These are phyloP conservation scores for Cercophora newfieldiana DNA, from an alignment of 495 filamentous ascomycete genomes.

Conservation along the genomic window DNA sequence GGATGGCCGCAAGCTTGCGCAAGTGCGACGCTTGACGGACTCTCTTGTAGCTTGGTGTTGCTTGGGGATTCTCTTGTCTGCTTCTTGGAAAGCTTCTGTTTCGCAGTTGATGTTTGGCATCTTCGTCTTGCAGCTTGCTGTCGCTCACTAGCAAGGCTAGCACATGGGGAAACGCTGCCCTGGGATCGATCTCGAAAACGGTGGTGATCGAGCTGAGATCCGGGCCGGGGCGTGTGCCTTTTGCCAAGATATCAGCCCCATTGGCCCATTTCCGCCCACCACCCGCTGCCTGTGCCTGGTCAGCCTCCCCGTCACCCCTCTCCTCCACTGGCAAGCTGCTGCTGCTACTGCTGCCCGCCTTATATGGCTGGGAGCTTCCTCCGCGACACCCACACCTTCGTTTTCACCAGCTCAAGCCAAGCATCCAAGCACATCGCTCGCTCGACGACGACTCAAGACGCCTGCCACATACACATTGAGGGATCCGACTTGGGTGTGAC, in stretches of 20 bases:
- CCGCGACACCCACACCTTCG: constrained; percentile 11
- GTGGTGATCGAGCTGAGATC: not conserved
- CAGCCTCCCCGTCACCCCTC: constrained; percentile 4
- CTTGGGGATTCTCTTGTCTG: not conserved
- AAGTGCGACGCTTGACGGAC: not conserved
- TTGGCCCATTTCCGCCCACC: constrained; percentile 23
- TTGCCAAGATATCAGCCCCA: constrained; percentile 28
- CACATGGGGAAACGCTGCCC: constrained; percentile 1
- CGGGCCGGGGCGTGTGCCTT: constrained; percentile 6
- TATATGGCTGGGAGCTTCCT: constrained; percentile 34
- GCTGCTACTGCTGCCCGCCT: too few species aligned
- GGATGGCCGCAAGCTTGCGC: not conserved
- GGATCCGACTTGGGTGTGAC: constrained; percentile 15
- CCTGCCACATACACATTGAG: constrained; percentile 24
- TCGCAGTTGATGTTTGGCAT: not conserved
- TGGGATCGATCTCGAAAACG: not conserved
- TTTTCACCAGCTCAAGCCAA: constrained; percentile 15
- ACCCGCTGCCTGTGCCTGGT: not conserved
- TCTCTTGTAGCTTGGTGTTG: not conserved
- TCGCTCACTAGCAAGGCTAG: not conserved
- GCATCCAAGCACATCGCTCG: constrained; percentile 21
- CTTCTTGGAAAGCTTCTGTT: not conserved
- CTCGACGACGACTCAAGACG: constrained; percentile 15
- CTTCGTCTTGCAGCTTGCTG: not conserved
- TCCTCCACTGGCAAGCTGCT: constrained; percentile 6